Percentiles rank a stretch among this genome's conserved stretches.
These are phyloP conservation scores for Penicillium vulpinum DNA, from an alignment of 2,329 filamentous ascomycete genomes.

Conservation along the genomic window DNA sequence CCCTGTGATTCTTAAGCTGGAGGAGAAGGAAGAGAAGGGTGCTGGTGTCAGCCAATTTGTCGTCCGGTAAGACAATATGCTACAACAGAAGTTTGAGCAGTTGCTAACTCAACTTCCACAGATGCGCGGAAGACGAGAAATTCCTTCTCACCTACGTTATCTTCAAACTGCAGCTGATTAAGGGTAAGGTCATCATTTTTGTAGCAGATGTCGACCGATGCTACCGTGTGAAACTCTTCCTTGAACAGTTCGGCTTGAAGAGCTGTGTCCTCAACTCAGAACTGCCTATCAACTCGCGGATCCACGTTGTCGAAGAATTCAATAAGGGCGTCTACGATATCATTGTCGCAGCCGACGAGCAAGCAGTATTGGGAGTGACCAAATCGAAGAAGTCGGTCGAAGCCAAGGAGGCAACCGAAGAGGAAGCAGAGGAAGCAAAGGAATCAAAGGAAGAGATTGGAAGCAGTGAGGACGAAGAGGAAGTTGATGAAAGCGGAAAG, in stretches of 20 bases:
- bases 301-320: slow-evolving; percentile 96
- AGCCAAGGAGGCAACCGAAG: slow-evolving; percentile 24
- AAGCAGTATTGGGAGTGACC: slow-evolving; percentile 69
- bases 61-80: slow-evolving; percentile 60
- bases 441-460: slow-evolving; percentile 32
- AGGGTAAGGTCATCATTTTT: slow-evolving; percentile 84
- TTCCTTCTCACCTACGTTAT: slow-evolving; percentile 91
- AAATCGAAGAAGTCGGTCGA: slow-evolving; percentile 37
- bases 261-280: slow-evolving; percentile 94
- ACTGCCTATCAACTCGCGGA: slow-evolving; percentile 84
- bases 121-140: slow-evolving; percentile 94
- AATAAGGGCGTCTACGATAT: slow-evolving; percentile 97
- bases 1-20: slow-evolving; percentile 76
- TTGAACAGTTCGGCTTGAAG: slow-evolving; percentile 95
- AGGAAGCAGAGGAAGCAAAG: slow-evolving; percentile 26
- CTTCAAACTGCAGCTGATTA: slow-evolving; percentile 90
- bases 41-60: slow-evolving; percentile 82
- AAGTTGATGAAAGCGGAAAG: slow-evolving; percentile 32
- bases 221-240: slow-evolving; percentile 89
- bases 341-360: slow-evolving; percentile 92
- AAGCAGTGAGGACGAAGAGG: slow-evolving; percentile 43
- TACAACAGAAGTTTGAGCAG: slow-evolving; percentile 14
- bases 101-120: slow-evolving; percentile 32
- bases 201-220: slow-evolving; percentile 85
- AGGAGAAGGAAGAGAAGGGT: slow-evolving; percentile 75